Percentiles rank a stretch among this genome's conserved stretches.
These are phyloP conservation scores for Colletotrichum sp. DNA, from an alignment of 2,329 filamentous ascomycete species.

Conservation along the genomic window DNA sequence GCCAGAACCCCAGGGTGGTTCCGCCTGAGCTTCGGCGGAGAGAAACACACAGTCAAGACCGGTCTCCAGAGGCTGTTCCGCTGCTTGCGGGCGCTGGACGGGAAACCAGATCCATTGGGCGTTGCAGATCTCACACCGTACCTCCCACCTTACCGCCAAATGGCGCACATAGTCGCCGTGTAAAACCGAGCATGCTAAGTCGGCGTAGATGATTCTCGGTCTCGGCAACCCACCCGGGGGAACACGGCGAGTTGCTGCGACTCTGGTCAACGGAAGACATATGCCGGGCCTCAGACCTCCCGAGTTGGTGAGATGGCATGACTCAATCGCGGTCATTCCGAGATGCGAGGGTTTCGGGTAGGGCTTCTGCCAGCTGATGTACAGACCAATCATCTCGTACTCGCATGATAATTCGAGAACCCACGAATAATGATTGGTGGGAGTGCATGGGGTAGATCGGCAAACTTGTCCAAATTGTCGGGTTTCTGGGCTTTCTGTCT, in stretches of 20 bases:
- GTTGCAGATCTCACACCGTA: background rate
- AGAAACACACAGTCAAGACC: background rate
- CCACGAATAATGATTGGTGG: background rate
- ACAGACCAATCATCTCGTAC: too few species aligned
- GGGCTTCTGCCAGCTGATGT: background rate
- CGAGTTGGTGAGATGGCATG: background rate
- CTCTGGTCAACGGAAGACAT: background rate
- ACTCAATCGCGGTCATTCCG: background rate
- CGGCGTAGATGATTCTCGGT: background rate
- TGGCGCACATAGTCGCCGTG: background rate
- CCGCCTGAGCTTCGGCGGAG: constrained; percentile 1
- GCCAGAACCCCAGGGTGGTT: background rate
- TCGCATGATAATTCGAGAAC: background rate
- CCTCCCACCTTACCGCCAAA: background rate
- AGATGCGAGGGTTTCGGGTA: background rate
- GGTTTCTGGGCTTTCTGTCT: background rate
- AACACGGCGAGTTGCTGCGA: background rate
- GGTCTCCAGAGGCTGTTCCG: background rate
- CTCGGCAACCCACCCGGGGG: background rate
- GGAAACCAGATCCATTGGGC: background rate
- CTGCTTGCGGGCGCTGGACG: background rate
- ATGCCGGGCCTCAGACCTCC: background rate
- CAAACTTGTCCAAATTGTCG: background rate
- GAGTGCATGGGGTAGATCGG: background rate
- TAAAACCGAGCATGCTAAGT: background rate